phyloP scores from a whole-genome alignment of 208 protist genomes.

The Kentomonas sorsogonicus region DNA sequence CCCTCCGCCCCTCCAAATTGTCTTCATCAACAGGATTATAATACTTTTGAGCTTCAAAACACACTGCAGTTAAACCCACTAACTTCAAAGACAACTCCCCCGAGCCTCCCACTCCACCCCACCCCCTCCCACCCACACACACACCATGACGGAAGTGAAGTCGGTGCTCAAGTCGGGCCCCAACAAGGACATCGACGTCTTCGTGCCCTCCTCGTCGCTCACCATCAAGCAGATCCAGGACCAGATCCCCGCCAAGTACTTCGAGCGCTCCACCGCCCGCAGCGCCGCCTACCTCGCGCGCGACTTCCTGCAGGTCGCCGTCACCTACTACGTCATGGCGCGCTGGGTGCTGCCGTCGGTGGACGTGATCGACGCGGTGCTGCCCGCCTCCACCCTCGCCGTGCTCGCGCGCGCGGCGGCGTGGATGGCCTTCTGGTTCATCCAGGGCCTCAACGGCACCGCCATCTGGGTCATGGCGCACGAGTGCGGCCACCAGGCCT shows the following conservation, averaged over 20 bases:
- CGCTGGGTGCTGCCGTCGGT: constrained; percentile 31
- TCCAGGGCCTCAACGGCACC: constrained; percentile 81
- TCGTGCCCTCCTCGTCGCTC: constrained; percentile 51
- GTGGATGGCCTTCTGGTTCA: constrained; percentile 77
- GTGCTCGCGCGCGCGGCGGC: constrained; percentile 24
- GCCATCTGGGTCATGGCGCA: constrained; percentile 93
- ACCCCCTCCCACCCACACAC: too few species aligned
- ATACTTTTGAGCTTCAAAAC: too few species aligned
- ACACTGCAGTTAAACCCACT: too few species aligned
- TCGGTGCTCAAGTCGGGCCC: constrained; percentile 45
- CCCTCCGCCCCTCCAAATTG: too few species aligned
- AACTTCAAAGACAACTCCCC: too few species aligned
- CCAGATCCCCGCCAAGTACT: constrained; percentile 69
- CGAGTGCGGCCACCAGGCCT: constrained; percentile 93
- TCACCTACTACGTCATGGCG: constrained; percentile 59
- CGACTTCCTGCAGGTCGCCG: constrained; percentile 50
- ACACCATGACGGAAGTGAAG: too few species aligned
- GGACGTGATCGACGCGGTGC: constrained; percentile 13
- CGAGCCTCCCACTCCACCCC: too few species aligned
- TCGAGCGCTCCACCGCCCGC: constrained; percentile 37
- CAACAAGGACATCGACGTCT: constrained; percentile 58
- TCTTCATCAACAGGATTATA: too few species aligned
- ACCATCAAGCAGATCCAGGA: constrained; percentile 74
- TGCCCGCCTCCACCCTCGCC: constrained; percentile 9
- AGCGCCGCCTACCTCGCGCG: constrained; percentile 53